phyloP scores from a whole-genome alignment of 2,329 filamentous ascomycete genomes.

The Aspergillus sojae region DNA sequence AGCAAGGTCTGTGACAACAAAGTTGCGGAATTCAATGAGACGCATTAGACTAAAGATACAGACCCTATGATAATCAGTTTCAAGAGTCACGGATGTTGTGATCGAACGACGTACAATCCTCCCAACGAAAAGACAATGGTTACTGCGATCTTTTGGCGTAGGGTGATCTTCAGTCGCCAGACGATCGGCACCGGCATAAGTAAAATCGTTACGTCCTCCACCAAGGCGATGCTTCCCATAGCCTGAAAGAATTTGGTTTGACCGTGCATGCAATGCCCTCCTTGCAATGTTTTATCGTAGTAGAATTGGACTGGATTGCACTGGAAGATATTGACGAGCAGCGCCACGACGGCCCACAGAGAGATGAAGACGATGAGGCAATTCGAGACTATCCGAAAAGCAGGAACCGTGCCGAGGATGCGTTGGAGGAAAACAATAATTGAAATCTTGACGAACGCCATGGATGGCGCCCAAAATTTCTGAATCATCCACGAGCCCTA shows the following conservation, averaged over 20 bases:
- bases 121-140: constrained; percentile 16
- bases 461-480: constrained; percentile 18
- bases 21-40: constrained; percentile 17
- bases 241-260: constrained; percentile 16
- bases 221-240: constrained; percentile 14
- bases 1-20: constrained; percentile 12
- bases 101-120: constrained; percentile 7
- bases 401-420: constrained; percentile 11
- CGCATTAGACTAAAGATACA: constrained; percentile 25
- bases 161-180: constrained; percentile 14
- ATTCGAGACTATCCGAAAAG: constrained; percentile 6
- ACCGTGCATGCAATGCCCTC: constrained; percentile 13
- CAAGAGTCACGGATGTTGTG: not conserved
- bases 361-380: constrained; percentile 15
- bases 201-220: constrained; percentile 16
- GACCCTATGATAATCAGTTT: constrained; percentile 11
- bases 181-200: constrained; percentile 14
- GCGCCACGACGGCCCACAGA: constrained; percentile 11
- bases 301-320: constrained; percentile 17
- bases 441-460: constrained; percentile 17
- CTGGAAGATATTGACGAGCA: constrained; percentile 18
- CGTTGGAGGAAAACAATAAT: constrained; percentile 17
- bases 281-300: constrained; percentile 12
- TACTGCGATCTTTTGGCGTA: constrained; percentile 14
- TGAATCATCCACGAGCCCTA: constrained; percentile 19